Base-by-base conservation (phyloP, 2,329 filamentous ascomycete species). In the Phaeosphaeria sp. region DNA sequence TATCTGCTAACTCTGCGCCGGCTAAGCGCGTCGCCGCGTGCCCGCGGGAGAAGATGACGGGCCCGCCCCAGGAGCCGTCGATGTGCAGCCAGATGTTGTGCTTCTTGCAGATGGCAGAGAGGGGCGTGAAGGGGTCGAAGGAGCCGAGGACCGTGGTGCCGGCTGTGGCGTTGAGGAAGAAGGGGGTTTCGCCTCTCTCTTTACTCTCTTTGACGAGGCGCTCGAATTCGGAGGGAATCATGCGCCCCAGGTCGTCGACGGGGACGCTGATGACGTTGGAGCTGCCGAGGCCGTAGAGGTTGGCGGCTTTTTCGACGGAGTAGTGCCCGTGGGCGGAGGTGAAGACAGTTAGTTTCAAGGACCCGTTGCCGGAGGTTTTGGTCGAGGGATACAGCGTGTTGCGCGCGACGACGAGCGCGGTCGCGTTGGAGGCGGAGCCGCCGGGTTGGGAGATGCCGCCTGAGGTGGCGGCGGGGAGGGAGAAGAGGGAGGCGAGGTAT, bases 81-180 rank as follows among this genome's bases (percentile, higher is more conserved):
- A 98, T 86, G 79, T 99, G 95, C 78, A 98, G 81, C 95, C 95
- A 99, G 46, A 98, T 79, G 53, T 86, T 84, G 72, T 92, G 84
- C 57, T 84, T 83, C 63, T 86, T 84, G 79, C 91, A 95, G 18
- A 97, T 82, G 25, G 80, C 81, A 0, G 89, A 84, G 61, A 97
- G 89, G 2, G 84, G 85, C 13, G 82, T 77, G 67, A 97, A 89
- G 0, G 91, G 91, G 71, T 97, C 94, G 73, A 90, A 99, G 0
- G 91, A 92, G 17, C 95, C 95, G 61, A 94, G 82, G 2, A 98
- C 94, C 0, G 95, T 99, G 1, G 94, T 97, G 18, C 95, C 95
- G 0, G 95, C 94, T 0, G 95, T 98, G 6, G 93, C 91, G 74
- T 97, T 98, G 73, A 98, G 91, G 78, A 96, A 97, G 60, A 99